A percentile compares a stretch with the other conserved stretches of the same genome.
These are phyloP conservation scores for Beauveria brongniartii DNA, from an alignment of 2,329 filamentous ascomycete species.

Conservation along the genomic window DNA sequence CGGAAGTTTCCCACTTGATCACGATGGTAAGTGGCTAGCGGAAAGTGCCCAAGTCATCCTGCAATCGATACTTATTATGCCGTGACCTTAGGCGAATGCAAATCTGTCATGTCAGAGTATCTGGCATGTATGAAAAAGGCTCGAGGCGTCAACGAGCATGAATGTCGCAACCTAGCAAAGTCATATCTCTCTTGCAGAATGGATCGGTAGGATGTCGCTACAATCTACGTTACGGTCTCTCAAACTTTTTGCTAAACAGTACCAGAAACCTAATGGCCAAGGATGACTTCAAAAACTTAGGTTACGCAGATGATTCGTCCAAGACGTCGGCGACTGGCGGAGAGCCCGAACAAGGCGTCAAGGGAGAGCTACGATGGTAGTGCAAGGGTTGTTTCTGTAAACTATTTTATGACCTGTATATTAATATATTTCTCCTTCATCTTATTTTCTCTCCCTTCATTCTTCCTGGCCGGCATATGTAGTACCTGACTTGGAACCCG, in stretches of 20 bases:
- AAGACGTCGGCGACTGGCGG: constrained; percentile 15
- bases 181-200: constrained; percentile 85
- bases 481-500: not conserved
- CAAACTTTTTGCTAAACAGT: not conserved
- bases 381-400: not conserved
- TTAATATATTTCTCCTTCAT: not conserved
- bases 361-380: constrained; percentile 31
- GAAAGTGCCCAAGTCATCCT: not conserved
- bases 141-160: constrained; percentile 75
- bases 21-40: constrained; percentile 51
- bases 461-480: not conserved
- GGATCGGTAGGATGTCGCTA: constrained; percentile 62
- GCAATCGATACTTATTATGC: not conserved
- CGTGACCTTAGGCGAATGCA: constrained; percentile 69
- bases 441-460: not conserved
- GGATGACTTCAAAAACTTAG: constrained; percentile 91
- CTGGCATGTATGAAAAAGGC: constrained; percentile 79
- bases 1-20: constrained; percentile 93
- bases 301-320: constrained; percentile 45
- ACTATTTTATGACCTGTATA: not conserved
- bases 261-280: constrained; percentile 89
- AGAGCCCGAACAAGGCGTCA: constrained; percentile 26
- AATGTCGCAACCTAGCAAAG: constrained; percentile 81
- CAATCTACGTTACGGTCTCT: not conserved
- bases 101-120: constrained; percentile 76